Percentiles rank a stretch among this genome's conserved stretches.
phyloP scores from a whole-genome alignment of 345 rosid species.

The Brassica juncea region DNA sequence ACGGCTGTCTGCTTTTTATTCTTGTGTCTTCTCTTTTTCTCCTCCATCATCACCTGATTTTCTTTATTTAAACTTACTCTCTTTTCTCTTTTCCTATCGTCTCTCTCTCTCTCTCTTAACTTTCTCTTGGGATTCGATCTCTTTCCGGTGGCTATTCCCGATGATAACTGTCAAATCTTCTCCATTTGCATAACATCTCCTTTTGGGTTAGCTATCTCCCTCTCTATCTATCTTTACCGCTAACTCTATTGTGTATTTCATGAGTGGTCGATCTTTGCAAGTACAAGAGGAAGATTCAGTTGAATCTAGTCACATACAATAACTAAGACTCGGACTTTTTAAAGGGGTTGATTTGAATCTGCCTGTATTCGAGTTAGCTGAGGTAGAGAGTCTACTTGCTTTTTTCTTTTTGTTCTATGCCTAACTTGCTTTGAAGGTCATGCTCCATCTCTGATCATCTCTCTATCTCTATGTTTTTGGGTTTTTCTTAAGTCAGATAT shows the following conservation, averaged over 20 bases:
- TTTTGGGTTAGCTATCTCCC: constrained; percentile 34
- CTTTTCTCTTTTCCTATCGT: constrained; percentile 25
- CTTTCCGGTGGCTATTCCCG: constrained; percentile 54
- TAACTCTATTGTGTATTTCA: constrained; percentile 12
- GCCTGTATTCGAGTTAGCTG: constrained; percentile 7
- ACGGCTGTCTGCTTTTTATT: constrained; percentile 29
- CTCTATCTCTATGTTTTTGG: constrained; percentile 11
- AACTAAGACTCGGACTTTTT: constrained; percentile 5
- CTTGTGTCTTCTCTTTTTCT: constrained; percentile 35
- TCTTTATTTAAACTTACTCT: constrained; percentile 59
- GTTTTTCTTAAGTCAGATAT: constrained; percentile 3
- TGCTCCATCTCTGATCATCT: constrained; percentile 6
- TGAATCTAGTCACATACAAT: constrained; percentile 10
- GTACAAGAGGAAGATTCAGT: not conserved
- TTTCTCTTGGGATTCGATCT: constrained; percentile 38
- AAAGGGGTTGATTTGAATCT: constrained; percentile 15
- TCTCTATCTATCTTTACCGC: constrained; percentile 25
- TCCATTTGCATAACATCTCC: constrained; percentile 21
- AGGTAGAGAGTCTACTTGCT: constrained; percentile 30
- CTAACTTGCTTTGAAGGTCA: constrained; percentile 10
- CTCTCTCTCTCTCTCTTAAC: constrained; percentile 9
- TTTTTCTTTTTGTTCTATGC: not conserved
- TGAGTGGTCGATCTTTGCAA: constrained; percentile 15
- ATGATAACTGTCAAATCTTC: constrained; percentile 47
- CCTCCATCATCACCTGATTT: constrained; percentile 25